phyloP scores from a whole-genome alignment of 2,329 filamentous ascomycete species.

The Cercospora sesami region DNA sequence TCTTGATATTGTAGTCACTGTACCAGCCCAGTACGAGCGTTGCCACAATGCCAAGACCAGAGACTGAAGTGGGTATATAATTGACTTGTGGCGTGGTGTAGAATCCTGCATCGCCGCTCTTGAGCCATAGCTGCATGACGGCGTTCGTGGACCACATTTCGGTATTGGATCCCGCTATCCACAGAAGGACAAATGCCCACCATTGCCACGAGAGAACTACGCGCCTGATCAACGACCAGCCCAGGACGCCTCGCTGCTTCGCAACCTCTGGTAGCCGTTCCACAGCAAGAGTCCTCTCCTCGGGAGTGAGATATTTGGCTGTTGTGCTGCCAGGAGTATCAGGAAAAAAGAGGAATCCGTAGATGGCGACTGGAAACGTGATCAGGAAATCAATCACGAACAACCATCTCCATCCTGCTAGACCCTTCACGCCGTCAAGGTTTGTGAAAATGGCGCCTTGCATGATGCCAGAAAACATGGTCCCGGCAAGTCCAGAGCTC shows the following conservation, averaged over 20 bases:
- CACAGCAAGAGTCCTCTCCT: constrained; percentile 28
- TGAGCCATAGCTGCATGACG: constrained; percentile 33
- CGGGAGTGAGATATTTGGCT: constrained; percentile 46
- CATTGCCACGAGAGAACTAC: constrained; percentile 34
- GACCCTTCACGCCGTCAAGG: constrained; percentile 50
- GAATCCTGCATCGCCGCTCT: constrained; percentile 23
- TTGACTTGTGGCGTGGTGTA: constrained; percentile 31
- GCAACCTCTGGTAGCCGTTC: constrained; percentile 30
- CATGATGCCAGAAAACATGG: constrained; percentile 63
- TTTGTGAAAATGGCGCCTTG: constrained; percentile 54
- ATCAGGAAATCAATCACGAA: constrained; percentile 62
- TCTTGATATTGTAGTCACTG: constrained; percentile 29
- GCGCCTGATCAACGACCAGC: constrained; percentile 28
- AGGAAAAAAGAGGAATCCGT: constrained; percentile 57
- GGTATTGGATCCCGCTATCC: constrained; percentile 34
- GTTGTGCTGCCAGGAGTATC: constrained; percentile 53
- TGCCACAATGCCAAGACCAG: constrained; percentile 31
- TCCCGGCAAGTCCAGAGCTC: constrained; percentile 59
- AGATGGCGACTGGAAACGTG: constrained; percentile 56
- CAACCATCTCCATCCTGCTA: constrained; percentile 60
- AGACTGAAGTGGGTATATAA: constrained; percentile 32
- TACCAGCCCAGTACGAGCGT: constrained; percentile 34
- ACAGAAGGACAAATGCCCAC: constrained; percentile 33
- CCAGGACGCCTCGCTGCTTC: constrained; percentile 28
- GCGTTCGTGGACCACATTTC: constrained; percentile 35